Evolutionary conservation across 2,329 filamentous ascomycete genomes (phyloP).

Genomic region (Diatrype stigma): DNA sequence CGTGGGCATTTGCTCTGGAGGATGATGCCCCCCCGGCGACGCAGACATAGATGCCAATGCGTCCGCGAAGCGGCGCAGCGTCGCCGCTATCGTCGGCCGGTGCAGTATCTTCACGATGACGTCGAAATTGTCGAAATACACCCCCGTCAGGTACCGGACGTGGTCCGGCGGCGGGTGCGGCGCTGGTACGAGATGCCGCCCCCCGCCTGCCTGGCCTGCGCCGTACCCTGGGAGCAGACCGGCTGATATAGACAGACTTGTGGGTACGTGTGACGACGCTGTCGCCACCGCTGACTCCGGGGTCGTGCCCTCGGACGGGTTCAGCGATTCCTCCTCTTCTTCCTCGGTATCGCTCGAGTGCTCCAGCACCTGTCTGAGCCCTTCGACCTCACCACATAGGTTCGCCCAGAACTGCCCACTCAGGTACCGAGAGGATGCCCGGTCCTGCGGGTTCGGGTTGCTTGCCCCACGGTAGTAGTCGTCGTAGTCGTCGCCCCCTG

Average conservation of each 20-base stretch:
- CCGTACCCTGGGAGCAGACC: constrained; percentile 23
- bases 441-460: constrained; percentile 4
- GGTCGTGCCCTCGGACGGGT: constrained; percentile 17
- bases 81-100: constrained; percentile 32
- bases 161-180: constrained; percentile 34
- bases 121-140: constrained; percentile 38
- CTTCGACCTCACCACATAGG: constrained; percentile 40
- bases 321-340: constrained; percentile 33
- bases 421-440: constrained; percentile 32
- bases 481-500: not conserved
- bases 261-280: too few relatives aligned
- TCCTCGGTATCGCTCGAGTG: constrained; percentile 37
- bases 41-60: constrained; percentile 12
- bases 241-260: constrained; percentile 6
- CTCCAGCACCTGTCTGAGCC: constrained; percentile 39
- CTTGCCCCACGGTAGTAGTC: not conserved
- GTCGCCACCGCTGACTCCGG: constrained; percentile 15
- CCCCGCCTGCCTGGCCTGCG: constrained; percentile 1
- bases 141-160: constrained; percentile 31
- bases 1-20: too few relatives aligned
- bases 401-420: constrained; percentile 41
- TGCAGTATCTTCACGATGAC: constrained; percentile 42
- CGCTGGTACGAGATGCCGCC: too few relatives aligned
- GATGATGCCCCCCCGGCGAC: too few relatives aligned
- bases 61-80: constrained; percentile 32